Evolutionary conservation across 2,329 filamentous ascomycete species (phyloP), one percentile per base, ranked within the genome.

Genomic region (Pseudopyrenochaeta lycopersici): DNA sequence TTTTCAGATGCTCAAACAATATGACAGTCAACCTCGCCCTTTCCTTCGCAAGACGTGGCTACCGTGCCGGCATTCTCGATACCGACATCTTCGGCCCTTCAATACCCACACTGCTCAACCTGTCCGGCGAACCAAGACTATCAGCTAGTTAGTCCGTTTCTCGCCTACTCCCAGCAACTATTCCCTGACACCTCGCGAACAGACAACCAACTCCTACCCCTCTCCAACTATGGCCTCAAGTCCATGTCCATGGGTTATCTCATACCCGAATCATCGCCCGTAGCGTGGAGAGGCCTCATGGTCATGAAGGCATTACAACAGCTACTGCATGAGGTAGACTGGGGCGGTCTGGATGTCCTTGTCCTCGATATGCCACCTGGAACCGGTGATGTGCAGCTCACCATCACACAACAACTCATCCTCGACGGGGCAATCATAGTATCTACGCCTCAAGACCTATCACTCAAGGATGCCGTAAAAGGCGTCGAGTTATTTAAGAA

Each of bases 231-330:
- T 79, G 95, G 95, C 35, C 85, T 99, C 51, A 96, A 96, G 77
- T 96, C 92, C 49, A 99, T 99, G 95, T 97, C 93, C 0, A 98
- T 99, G 91, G 95, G 95, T 44, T 98, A 97, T 62, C 84, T 99
- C 1, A 87, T 97, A 1, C 86, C 85, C 17, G 88, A 92, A 61
- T 84, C 87, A 10, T 90, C 91, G 4, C 91, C 93, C 0, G 90
- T 99, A 14, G 93, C 95, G 29, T 99, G 95, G 95, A 87, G 95
- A 46, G 95, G 95, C 0, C 84, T 97, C 2, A 97, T 99, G 93
- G 91, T 98, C 12, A 96, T 96, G 84, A 99, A 98, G 72, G 95
- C 95, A 0, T 84, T 99, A 60, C 93, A 97, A 64, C 95, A 99
- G 72, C 86, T 99, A 4, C 84, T 99, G 7, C 94, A 97, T 73